phyloP scores from a whole-genome alignment of 2,329 filamentous ascomycete species.

The Aspergillus brasiliensis region DNA sequence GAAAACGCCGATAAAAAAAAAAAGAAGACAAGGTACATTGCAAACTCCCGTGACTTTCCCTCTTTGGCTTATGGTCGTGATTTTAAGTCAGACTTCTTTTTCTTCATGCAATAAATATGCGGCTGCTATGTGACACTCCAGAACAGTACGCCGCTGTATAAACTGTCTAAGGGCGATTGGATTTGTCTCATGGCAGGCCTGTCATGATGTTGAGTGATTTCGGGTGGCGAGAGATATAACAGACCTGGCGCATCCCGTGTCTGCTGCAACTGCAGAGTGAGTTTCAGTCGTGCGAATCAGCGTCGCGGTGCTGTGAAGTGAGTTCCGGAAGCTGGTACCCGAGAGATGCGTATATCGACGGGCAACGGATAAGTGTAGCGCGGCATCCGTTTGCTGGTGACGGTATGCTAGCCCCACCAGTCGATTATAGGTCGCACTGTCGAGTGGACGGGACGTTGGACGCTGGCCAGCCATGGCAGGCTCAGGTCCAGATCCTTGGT shows the following conservation, averaged over 20 bases:
- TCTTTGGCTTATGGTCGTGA: constrained; percentile 6
- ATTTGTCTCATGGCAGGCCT: constrained; percentile 9
- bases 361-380: constrained; percentile 6
- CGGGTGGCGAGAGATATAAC: constrained; percentile 4
- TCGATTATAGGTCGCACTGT: constrained; percentile 8
- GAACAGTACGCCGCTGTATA: not conserved
- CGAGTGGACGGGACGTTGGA: constrained; percentile 14
- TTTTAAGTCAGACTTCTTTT: not conserved
- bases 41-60: not conserved
- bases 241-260: constrained; percentile 13
- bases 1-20: constrained; percentile 1
- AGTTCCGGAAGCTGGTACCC: constrained; percentile 13
- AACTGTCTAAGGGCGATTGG: not conserved
- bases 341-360: constrained; percentile 16
- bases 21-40: constrained; percentile 1
- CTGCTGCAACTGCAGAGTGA: constrained; percentile 11
- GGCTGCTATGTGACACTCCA: not conserved
- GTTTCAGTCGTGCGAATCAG: constrained; percentile 8
- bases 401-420: constrained; percentile 11
- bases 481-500: constrained; percentile 20
- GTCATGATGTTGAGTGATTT: constrained; percentile 2
- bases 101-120: not conserved
- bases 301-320: constrained; percentile 13
- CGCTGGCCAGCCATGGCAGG: constrained; percentile 10
- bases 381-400: constrained; percentile 14